Percentiles rank a stretch among this genome's conserved stretches.
Conservation (phyloP, 73 alveolate genomes). For the Paraurostyla sp. region DNA sequence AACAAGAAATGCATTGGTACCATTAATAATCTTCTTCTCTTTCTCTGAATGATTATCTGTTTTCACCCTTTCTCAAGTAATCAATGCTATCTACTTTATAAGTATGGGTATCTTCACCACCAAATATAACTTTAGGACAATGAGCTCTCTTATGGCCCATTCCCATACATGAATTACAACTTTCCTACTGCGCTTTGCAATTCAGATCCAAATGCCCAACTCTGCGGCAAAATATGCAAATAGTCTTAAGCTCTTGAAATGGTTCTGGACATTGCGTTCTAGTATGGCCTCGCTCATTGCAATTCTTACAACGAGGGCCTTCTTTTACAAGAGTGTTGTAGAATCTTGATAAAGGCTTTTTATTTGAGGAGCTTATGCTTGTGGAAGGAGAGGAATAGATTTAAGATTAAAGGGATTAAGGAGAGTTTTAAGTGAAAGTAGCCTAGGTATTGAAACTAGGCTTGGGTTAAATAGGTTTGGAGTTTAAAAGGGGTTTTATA, state of each 20-base stretch:
- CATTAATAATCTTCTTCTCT: not conserved
- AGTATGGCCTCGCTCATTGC: conserved; percentile 21
- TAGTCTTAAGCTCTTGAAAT: not conserved
- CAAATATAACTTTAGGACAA: not conserved
- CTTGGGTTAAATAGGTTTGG: not conserved
- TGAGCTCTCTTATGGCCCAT: conserved; percentile 18
- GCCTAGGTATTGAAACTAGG: not conserved
- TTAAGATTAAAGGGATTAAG: too few relatives aligned
- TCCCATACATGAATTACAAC: not conserved
- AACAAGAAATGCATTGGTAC: conserved; percentile 13
- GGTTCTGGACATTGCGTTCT: conserved; percentile 17
- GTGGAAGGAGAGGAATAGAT: too few relatives aligned
- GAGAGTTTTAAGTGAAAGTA: not conserved
- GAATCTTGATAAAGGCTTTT: conserved; percentile 9
- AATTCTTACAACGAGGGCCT: conserved; percentile 16
- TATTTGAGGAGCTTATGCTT: too few relatives aligned
- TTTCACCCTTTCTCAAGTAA: not conserved
- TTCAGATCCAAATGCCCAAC: conserved; percentile 20
- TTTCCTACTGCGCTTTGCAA: not conserved
- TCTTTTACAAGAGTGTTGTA: not conserved
- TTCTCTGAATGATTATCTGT: not conserved
- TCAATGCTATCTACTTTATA: not conserved
- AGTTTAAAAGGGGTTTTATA: not conserved
- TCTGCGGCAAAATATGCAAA: not conserved
- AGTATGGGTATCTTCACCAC: not conserved